Base-by-base conservation (phyloP, 2,329 filamentous ascomycete genomes). In the Graphilbum sp. region DNA sequence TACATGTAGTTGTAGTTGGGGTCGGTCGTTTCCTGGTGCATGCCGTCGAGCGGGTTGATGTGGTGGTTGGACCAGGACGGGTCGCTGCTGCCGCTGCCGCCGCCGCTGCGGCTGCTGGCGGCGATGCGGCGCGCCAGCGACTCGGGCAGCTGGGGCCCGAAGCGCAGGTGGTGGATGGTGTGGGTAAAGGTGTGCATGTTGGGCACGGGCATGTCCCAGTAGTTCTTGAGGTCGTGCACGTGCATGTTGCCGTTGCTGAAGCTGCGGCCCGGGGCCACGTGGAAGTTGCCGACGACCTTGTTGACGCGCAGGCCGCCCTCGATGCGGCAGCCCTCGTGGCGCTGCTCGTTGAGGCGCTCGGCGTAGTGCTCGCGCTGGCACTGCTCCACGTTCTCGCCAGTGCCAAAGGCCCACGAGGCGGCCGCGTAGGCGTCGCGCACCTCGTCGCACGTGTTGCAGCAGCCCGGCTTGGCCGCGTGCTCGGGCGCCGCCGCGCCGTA, bases 211-310 rank as follows among this genome's bases (percentile, higher is more conserved):
- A 69, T 71, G 46, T 88, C 78, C 64, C 85, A 81, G 68, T 94
- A 98, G 64, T 90, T 93, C 59, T 94, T 86, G 45, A 98, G 67
- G 54, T 98, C 92, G 63, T 98, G 90, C 17, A 95, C 84, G 61
- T 98, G 90, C 74, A 96, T 80, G 63, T 94, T 93, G 48, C 85
- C 86, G 53, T 83, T 93, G 58, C 81, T 93, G 70, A 96, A 96
- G 57, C 80, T 88, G 60, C 88, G 84, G 50, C 90, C 90, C 1
- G 90, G 90, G 1, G 92, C 90, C 50, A 98, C 80, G 60, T 98
- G 90, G 70, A 98, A 98, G 65, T 98, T 98, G 40, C 90, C 90
- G 39, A 98, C 72, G 20, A 98, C 90, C 63, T 98, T 98, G 69
- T 98, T 98, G 47, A 98, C 92, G 35, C 84, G 82, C 49, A 98